Evolutionary conservation across 345 rosid species (phyloP).

Genomic region (Salix viminalis): DNA sequence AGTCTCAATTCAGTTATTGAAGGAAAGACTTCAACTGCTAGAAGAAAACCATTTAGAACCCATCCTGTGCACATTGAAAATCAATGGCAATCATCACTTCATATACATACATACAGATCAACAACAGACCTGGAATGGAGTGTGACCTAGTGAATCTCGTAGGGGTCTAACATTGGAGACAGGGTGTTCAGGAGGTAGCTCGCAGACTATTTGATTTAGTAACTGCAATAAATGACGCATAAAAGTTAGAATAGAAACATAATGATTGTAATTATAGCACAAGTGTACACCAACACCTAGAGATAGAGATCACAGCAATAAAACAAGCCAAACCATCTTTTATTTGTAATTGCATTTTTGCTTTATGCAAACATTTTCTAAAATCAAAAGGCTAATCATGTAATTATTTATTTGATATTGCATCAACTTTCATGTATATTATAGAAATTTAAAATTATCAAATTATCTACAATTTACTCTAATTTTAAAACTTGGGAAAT

Average conservation of each 20-base stretch:
- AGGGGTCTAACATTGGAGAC: constrained; percentile 53
- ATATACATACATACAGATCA: background rate
- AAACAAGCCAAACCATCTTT: too few species aligned
- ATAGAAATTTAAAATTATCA: too few species aligned
- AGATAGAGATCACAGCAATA: background rate
- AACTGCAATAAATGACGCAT: constrained; percentile 36
- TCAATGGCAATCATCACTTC: background rate
- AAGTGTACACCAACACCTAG: background rate
- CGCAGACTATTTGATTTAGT: constrained; percentile 62
- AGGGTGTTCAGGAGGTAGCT: constrained; percentile 63
- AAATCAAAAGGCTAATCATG: too few species aligned
- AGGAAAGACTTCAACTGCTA: background rate
- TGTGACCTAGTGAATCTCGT: constrained; percentile 59
- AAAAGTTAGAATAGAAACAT: background rate
- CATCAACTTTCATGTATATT: too few species aligned
- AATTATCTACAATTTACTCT: too few species aligned
- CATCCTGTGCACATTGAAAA: too few species aligned
- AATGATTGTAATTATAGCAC: background rate
- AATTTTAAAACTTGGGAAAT: too few species aligned
- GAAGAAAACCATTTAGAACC: too few species aligned
- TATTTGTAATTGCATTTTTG: too few species aligned
- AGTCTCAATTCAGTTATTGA: background rate
- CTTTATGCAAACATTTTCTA: too few species aligned
- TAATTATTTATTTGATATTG: too few species aligned
- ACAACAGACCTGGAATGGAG: constrained; percentile 53